Evolutionary conservation across 2,329 filamentous ascomycete species (phyloP), one percentile per base, ranked within the genome.

Genomic region (Calycina herbarum): DNA sequence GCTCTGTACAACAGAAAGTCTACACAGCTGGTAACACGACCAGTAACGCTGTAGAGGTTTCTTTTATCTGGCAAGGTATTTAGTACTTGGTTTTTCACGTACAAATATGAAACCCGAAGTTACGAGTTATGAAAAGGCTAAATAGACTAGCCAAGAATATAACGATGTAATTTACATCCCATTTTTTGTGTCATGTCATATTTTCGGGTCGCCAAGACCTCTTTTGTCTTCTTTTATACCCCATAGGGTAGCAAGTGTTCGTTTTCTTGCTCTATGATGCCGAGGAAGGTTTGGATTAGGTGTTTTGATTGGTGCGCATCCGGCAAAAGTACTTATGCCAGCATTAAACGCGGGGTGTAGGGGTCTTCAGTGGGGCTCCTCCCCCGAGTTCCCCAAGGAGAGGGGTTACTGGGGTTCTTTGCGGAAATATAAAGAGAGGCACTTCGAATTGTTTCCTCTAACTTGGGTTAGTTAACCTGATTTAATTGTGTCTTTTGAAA

Each of bases 1-100:
- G 76, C 17, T 64, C 61, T 7, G 73, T 69, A 11, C 76, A 78
- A 63, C 68, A 72, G 45, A 70, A 70, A 2, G 69, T 78, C 1
- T 74, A 65, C 42, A 77, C 75, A 11, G 64, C 42, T 57, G 67
- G 64, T 24, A 67, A 74, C n/a, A 68, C 66, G 31, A 65, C 42
- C 57, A 67, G 64, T 33, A 68, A 74, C 15, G 67, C 66, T 40
- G 71, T 74, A 2, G 67, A 67, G 45, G 73, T 78, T 29, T 71
- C 63, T 0, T 76, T 78, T 42, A 33, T 35, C 29, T 62, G 61
- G 61, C 48, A 62, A 20, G 38, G 48, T 33, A n/a, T 62, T 20
- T 61, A 60, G 24, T 45, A 29, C 11, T 40, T 11, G 15, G 13
- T 7, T 45, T 5, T 20, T 45, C 24, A 40, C 13, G 2, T 38